A percentile compares a stretch with the other conserved stretches of the same genome.
Conservation (phyloP, 2,329 filamentous ascomycete genomes). For the Thermothelomyces thermophilus region DNA sequence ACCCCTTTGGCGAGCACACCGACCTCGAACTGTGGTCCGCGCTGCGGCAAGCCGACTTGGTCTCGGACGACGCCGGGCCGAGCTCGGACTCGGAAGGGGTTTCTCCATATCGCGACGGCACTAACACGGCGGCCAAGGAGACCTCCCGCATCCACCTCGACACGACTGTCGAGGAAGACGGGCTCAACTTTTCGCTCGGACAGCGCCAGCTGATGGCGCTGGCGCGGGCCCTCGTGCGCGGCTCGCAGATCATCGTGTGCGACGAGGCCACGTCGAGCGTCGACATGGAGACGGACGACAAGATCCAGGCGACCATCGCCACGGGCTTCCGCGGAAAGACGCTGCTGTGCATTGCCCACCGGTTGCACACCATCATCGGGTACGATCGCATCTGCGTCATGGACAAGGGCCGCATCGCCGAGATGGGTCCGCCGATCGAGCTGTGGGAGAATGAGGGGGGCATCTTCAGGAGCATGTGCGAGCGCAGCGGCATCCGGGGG, state of each 20-base stretch:
- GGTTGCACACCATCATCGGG: constrained; percentile 82
- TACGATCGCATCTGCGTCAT: constrained; percentile 97
- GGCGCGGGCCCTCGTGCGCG: constrained; percentile 80
- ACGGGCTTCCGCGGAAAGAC: constrained; percentile 80
- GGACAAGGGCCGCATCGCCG: constrained; percentile 81
- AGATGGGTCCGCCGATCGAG: constrained; percentile 69
- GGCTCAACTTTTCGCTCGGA: constrained; percentile 90
- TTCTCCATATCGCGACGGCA: constrained; percentile 23
- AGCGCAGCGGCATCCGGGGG: constrained; percentile 66
- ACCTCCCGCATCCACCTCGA: constrained; percentile 72
- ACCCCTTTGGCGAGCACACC: constrained; percentile 72
- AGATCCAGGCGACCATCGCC: constrained; percentile 87
- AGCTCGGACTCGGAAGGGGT: constrained; percentile 32
- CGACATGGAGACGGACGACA: constrained; percentile 94
- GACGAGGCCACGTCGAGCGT: constrained; percentile 93
- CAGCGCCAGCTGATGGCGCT: constrained; percentile 95
- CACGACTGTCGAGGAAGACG: constrained; percentile 82
- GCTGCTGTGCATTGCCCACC: constrained; percentile 85
- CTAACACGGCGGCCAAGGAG: constrained; percentile 23
- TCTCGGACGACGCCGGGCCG: constrained; percentile 37
- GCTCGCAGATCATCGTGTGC: constrained; percentile 87
- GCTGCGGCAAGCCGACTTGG: constrained; percentile 68
- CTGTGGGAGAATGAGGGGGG: constrained; percentile 64
- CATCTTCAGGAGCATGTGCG: constrained; percentile 87
- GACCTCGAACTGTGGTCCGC: constrained; percentile 74